Evolutionary conservation across 2,329 filamentous ascomycete genomes (phyloP).

Genomic region (Peltaster fructicola): DNA sequence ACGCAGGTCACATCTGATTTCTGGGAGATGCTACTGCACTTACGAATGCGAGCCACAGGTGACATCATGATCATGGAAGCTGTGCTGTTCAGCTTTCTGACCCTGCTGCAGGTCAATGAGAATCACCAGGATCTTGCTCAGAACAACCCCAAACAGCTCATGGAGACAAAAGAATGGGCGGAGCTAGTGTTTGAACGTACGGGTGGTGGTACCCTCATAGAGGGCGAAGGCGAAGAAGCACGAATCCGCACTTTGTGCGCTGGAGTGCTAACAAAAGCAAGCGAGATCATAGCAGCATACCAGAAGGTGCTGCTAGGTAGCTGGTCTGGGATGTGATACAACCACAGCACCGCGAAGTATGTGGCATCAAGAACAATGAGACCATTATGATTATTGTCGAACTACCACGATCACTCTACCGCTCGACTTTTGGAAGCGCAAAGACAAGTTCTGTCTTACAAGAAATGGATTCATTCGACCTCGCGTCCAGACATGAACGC

Average conservation of each 20-base stretch:
- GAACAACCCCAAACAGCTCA: conserved; percentile 54
- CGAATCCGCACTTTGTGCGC: conserved; percentile 64
- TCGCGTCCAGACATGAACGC: too few species aligned
- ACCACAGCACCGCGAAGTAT: neutral
- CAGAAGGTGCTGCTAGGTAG: conserved; percentile 60
- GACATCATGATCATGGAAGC: conserved; percentile 48
- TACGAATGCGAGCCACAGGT: conserved; percentile 35
- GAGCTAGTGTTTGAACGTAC: conserved; percentile 48
- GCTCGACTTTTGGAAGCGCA: too few species aligned
- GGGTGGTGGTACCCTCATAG: conserved; percentile 17
- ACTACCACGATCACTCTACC: too few species aligned
- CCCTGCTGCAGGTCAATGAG: conserved; percentile 64
- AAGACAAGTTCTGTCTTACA: too few species aligned
- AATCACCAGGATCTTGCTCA: conserved; percentile 56
- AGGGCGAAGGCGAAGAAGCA: conserved; percentile 49
- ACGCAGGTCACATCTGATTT: conserved; percentile 70
- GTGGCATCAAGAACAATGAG: neutral
- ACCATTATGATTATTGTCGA: too few species aligned
- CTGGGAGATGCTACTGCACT: conserved; percentile 60
- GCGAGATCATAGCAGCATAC: conserved; percentile 69
- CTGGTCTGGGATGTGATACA: too few species aligned
- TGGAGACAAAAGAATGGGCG: conserved; percentile 82
- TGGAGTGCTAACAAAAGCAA: conserved; percentile 56
- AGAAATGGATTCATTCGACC: too few species aligned
- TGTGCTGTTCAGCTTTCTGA: conserved; percentile 61